phyloP scores from a whole-genome alignment of 2,329 filamentous ascomycete genomes.

The Tricladium varicosporioides region DNA sequence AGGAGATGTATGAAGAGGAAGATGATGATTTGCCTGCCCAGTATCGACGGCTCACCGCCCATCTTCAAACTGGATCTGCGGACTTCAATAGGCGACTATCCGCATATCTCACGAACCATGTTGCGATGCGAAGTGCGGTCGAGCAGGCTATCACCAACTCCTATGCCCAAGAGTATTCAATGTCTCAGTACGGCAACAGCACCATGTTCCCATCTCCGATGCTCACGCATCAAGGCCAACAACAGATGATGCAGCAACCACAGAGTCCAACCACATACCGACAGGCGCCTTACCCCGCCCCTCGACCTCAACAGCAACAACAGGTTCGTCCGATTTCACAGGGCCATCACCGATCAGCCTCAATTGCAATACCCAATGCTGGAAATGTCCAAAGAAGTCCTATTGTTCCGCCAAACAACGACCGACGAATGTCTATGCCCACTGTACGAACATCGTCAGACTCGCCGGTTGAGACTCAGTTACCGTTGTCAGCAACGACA shows the following conservation, averaged over 20 bases:
- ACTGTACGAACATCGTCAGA: constrained; percentile 13
- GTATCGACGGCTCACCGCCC: constrained; percentile 61
- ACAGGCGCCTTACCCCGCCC: constrained; percentile 41
- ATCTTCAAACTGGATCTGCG: constrained; percentile 41
- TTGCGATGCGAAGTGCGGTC: constrained; percentile 52
- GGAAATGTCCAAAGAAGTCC: constrained; percentile 18
- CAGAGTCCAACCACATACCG: constrained; percentile 33
- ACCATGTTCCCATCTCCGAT: constrained; percentile 27
- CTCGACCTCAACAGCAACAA: constrained; percentile 27
- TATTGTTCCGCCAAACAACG: background rate
- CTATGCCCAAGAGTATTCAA: constrained; percentile 32
- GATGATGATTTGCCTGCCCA: constrained; percentile 75
- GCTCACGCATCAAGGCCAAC: constrained; percentile 28
- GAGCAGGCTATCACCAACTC: constrained; percentile 42
- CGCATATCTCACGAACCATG: constrained; percentile 55
- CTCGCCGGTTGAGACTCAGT: constrained; percentile 9
- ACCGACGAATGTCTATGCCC: constrained; percentile 44
- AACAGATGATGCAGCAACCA: constrained; percentile 14
- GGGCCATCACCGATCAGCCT: constrained; percentile 42
- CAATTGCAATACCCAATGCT: constrained; percentile 42
- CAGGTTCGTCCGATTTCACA: constrained; percentile 21
- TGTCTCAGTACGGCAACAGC: constrained; percentile 30
- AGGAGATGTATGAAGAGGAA: constrained; percentile 96
- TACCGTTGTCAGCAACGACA: constrained; percentile 6
- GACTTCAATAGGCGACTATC: constrained; percentile 26